Evolutionary conservation across 106 monocot genomes (phyloP), one percentile per base, ranked within the genome.

Genomic region (Dactylorhiza incarnata): DNA sequence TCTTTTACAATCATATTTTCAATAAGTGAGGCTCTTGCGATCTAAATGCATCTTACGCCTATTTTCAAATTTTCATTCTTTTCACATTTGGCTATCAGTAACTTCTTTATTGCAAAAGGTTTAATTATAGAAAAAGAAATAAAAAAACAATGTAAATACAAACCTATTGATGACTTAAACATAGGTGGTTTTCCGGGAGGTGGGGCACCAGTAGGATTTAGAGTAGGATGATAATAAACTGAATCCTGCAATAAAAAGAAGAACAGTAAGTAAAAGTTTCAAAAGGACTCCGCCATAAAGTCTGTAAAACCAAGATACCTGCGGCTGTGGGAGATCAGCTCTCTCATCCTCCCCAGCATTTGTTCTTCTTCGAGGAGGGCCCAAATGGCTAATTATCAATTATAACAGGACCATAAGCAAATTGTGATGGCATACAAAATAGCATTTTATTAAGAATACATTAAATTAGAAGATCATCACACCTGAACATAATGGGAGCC

Each of bases 161-260:
- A 26, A 96, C 96, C 96, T 85, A 93, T 82, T 51, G 96, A 85
- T 22, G 93, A 91, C 81, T 97, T 91, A 73, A 93, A 97, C 96
- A 97, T 97, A 9, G 93, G 96, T 79, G 93, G 96, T 70, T 93
- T 97, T 80, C 96, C 96, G 81, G 96, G 96, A 78, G 96, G 96
- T 58, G 96, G 93, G 48, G 96, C 91, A 43, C 96, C 96, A 7
- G 96, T 93, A 45, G 96, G 96, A 63, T 97, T 97, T 24, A 97
- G 58, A 4, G 93, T 97, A 48, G 93, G 96, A 85, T 97, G 96
- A 80, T 91, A 96, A 61, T 96, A 96, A 68, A 96, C 96, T 0
- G 96, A 96, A 67, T 96, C 96, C 96, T 96, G 89, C 79, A 86
- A 49, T 6, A 19, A 59, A 14, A 52, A 11, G n/a, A 9, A 52